These are phyloP conservation scores for Eremomyces bilateralis DNA, from an alignment of 495 filamentous ascomycete genomes.

Conservation along the genomic window DNA sequence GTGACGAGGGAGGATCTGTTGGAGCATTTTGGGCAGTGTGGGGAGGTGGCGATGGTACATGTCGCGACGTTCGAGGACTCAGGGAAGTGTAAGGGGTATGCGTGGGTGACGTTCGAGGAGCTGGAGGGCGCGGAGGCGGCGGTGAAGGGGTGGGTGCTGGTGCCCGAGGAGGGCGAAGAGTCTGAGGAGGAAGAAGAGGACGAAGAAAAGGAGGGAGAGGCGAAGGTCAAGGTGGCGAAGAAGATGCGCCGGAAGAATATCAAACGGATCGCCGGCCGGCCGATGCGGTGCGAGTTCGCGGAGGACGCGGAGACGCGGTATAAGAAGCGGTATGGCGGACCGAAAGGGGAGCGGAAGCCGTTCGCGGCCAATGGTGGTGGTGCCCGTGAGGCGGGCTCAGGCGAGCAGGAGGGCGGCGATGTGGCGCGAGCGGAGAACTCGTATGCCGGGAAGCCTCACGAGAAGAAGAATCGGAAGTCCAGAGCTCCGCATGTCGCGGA, in stretches of 20 bases:
- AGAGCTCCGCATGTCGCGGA: background rate
- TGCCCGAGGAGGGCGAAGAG: conserved; percentile 26
- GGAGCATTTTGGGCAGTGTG: conserved; percentile 64
- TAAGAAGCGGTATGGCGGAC: conserved; percentile 79
- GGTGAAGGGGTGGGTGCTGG: conserved; percentile 56
- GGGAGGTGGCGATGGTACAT: conserved; percentile 54
- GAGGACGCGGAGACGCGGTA: conserved; percentile 75
- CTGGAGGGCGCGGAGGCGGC: conserved; percentile 52
- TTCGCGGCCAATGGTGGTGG: too few relatives aligned
- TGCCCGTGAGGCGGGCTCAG: too few relatives aligned
- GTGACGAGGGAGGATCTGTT: conserved; percentile 58
- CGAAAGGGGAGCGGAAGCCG: conserved; percentile 33
- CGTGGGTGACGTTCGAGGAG: conserved; percentile 77
- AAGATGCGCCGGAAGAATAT: conserved; percentile 57
- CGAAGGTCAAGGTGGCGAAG: conserved; percentile 15
- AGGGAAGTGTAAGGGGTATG: conserved; percentile 95
- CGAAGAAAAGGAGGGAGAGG: conserved; percentile 14
- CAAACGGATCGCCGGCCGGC: conserved; percentile 55
- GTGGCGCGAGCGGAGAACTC: too few relatives aligned
- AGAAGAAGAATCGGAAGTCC: conserved; percentile 13
- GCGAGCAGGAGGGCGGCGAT: too few relatives aligned
- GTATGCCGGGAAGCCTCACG: too few relatives aligned
- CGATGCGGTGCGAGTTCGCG: conserved; percentile 74
- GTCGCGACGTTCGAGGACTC: conserved; percentile 90
- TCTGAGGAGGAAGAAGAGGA: conserved; percentile 14